Base-by-base conservation (phyloP, 495 filamentous ascomycete genomes). In the Hypoxylon perforatum region DNA sequence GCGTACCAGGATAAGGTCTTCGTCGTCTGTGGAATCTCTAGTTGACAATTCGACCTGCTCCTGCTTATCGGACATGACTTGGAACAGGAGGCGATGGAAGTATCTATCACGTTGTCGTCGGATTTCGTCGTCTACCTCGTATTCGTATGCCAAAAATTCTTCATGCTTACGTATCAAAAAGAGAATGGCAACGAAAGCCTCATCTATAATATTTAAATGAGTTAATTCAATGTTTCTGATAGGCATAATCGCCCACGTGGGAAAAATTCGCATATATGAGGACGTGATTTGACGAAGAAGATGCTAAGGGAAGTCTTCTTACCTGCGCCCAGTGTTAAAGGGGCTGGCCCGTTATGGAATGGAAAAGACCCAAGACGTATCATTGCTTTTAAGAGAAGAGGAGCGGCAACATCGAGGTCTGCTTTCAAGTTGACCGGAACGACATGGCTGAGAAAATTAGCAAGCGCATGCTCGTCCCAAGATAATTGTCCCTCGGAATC, bases 291-390 rank as follows among this genome's bases (percentile, higher is more conserved):
- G 39, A 12, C 17, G 14, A 17, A 42, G 17, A 3, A 42, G 15
- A 17, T 42, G n/a, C 8, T n/a, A 42, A 17, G 39, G 3, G 12
- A 17, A n/a, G n/a, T n/a, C n/a, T n/a, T n/a, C 39, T 42, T n/a
- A 42, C 39, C n/a, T 42, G 39, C 39, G 39, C 39, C 39, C 1
- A 42, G 39, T 6, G 39, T 42, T 8, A n/a, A 42, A 17, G 1
- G 12, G 12, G 39, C 17, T 42, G 14, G 39, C n/a, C 14, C 15
- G 22, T 44, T 55, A 17, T 55, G 52, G n/a, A 44, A 55, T 18
- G 52, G 52, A n/a, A 55, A 55, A 4, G 22, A 55, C 30, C 52
- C 52, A n/a, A 55, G 52, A 25, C 52, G 52, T 30, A 55, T 55
- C 52, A 55, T 55, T 44, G 36, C 19, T 44, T 25, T 42, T 8